phyloP scores from a whole-genome alignment of 208 protist genomes.

The Acanthamoeba triangularis region DNA sequence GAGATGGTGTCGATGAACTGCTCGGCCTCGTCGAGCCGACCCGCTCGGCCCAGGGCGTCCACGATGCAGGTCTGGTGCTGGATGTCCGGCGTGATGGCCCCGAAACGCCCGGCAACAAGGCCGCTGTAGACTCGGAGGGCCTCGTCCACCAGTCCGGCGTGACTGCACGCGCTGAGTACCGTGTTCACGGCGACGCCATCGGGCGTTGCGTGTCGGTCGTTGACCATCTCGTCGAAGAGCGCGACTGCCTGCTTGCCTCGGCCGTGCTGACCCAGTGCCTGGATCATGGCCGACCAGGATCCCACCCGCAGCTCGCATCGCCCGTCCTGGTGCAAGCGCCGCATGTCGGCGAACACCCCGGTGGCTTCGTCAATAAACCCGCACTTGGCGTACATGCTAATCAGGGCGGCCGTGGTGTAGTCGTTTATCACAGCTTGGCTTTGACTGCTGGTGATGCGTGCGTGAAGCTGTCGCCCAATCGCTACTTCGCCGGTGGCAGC shows the following conservation, averaged over 20 bases:
- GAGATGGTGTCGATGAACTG: constrained; percentile 7
- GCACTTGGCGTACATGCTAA: constrained; percentile 65
- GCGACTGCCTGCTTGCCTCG: constrained; percentile 16
- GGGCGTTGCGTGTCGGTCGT: neutral
- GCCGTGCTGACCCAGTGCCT: constrained; percentile 32
- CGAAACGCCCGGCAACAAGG: neutral
- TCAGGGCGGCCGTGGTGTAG: neutral
- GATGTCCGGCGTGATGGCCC: neutral
- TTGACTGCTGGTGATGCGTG: neutral
- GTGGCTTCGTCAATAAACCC: constrained; percentile 31
- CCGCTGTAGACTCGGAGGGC: constrained; percentile 13
- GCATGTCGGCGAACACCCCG: neutral
- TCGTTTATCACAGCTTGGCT: neutral
- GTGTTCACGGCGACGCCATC: constrained; percentile 37
- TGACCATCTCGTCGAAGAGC: constrained; percentile 68
- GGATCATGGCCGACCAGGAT: constrained; percentile 37
- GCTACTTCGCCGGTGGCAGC: neutral
- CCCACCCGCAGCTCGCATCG: neutral
- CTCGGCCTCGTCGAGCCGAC: constrained; percentile 75
- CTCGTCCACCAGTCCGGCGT: constrained; percentile 60
- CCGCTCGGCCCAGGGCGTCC: constrained; percentile 65
- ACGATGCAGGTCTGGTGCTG: constrained; percentile 59
- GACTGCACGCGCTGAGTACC: constrained; percentile 76
- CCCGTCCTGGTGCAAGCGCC: neutral
- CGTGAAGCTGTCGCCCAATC: constrained; percentile 2